A percentile compares a stretch with the other conserved stretches of the same genome.
Conservation (phyloP, 805 yeast species). For the Candida khao-thaluensis region DNA sequence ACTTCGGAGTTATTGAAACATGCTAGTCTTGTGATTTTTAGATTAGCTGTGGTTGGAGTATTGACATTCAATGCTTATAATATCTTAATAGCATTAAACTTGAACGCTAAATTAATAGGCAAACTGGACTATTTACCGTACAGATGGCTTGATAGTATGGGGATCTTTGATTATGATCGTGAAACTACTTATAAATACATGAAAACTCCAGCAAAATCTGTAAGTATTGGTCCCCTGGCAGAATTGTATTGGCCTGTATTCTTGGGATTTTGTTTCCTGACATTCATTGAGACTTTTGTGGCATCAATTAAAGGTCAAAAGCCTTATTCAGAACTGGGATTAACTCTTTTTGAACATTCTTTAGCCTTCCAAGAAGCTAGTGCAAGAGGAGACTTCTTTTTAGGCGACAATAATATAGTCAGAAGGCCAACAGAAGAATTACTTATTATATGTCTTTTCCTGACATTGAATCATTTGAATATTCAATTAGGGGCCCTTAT, state of each 20-base stretch:
- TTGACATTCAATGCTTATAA: constrained; percentile 25
- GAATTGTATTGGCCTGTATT: constrained; percentile 59
- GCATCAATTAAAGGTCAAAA: constrained; percentile 53
- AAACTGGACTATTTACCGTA: constrained; percentile 14
- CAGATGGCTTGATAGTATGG: constrained; percentile 14
- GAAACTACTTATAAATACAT: constrained; percentile 24
- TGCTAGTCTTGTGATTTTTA: constrained; percentile 23
- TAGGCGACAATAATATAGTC: constrained; percentile 19
- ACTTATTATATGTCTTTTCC: constrained; percentile 51
- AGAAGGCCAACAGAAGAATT: constrained; percentile 53
- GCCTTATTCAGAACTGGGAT: constrained; percentile 63
- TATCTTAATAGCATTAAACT: constrained; percentile 33
- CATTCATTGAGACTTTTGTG: constrained; percentile 64
- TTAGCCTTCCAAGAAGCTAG: constrained; percentile 73
- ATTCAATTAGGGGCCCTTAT: constrained; percentile 64
- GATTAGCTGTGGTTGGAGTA: constrained; percentile 27
- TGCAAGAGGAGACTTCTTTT: constrained; percentile 29
- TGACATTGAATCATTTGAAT: constrained; percentile 56
- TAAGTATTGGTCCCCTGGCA: constrained; percentile 49
- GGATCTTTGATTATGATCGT: constrained; percentile 25
- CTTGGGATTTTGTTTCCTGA: constrained; percentile 56
- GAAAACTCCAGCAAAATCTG: constrained; percentile 27
- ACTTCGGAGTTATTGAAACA: constrained; percentile 21
- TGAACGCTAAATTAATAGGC: constrained; percentile 19
- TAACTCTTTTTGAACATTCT: constrained; percentile 74